Evolutionary conservation across 2,329 filamentous ascomycete genomes (phyloP).

Genomic region (Aspergillus costaricaensis): DNA sequence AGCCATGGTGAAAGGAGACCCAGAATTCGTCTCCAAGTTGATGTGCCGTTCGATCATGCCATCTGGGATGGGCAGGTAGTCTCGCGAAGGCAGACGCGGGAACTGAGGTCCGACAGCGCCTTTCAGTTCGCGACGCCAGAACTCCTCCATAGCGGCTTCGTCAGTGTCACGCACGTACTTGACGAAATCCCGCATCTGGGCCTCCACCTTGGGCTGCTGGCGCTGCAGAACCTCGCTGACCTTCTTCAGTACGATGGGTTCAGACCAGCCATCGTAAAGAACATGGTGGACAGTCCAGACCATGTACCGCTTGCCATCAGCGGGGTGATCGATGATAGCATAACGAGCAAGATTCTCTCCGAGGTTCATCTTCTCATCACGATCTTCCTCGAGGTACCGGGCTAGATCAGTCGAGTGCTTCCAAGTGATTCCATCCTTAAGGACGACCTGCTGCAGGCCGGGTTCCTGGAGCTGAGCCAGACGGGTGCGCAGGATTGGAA

Average conservation of each 20-base stretch:
- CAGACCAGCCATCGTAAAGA: conserved; percentile 54
- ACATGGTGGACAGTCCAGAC: conserved; percentile 56
- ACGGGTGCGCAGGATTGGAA: conserved; percentile 51
- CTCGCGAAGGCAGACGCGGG: conserved; percentile 51
- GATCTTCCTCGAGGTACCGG: conserved; percentile 30
- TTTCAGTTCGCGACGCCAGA: conserved; percentile 51
- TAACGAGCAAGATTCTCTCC: conserved; percentile 40
- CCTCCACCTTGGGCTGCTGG: conserved; percentile 18
- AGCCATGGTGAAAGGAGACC: conserved; percentile 46
- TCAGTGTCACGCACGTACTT: conserved; percentile 50
- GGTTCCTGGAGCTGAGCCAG: conserved; percentile 40
- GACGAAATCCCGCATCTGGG: conserved; percentile 52
- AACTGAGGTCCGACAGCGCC: conserved; percentile 53
- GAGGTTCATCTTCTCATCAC: conserved; percentile 34
- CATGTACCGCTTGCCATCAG: conserved; percentile 39
- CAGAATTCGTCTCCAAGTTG: conserved; percentile 23
- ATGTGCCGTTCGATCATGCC: conserved; percentile 48
- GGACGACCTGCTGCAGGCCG: conserved; percentile 40
- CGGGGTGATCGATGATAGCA: conserved; percentile 31
- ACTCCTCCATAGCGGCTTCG: conserved; percentile 44
- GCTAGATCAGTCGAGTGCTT: conserved; percentile 26
- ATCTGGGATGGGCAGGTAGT: conserved; percentile 49
- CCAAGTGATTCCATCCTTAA: conserved; percentile 38
- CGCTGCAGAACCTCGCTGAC: conserved; percentile 31
- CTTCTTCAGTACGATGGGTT: conserved; percentile 40